These are phyloP conservation scores for Limonium bicolor DNA, from an alignment of 148 eudicot species.

Conservation along the genomic window DNA sequence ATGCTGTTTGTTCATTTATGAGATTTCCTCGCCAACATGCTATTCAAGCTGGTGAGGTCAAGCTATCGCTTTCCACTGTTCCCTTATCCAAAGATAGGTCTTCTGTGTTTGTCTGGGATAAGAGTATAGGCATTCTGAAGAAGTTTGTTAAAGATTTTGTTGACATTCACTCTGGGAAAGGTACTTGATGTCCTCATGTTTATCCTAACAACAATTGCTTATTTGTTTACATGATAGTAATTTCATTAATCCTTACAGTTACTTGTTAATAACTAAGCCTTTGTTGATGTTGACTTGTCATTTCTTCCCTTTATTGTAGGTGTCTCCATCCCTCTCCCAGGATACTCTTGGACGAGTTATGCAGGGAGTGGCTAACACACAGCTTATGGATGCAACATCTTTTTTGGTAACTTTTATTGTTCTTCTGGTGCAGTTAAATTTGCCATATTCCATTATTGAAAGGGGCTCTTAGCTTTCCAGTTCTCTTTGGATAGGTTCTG, in stretches of 20 bases:
- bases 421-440: too few relatives aligned
- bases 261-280: too few relatives aligned
- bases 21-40: slow-evolving; percentile 60
- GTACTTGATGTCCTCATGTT: slow-evolving; percentile 17
- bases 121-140: slow-evolving; percentile 45
- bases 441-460: too few relatives aligned
- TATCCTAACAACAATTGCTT: too few relatives aligned
- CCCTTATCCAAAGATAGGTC: slow-evolving; percentile 24
- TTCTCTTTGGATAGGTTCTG: slow-evolving; percentile 28
- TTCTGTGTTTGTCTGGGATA: slow-evolving; percentile 16
- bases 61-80: slow-evolving; percentile 12
- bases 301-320: slow-evolving; percentile 16
- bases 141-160: slow-evolving; percentile 22
- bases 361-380: slow-evolving; percentile 37
- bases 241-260: too few relatives aligned
- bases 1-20: slow-evolving; percentile 46
- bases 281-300: not conserved
- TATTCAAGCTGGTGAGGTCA: slow-evolving; percentile 26
- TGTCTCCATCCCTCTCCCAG: slow-evolving; percentile 37
- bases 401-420: slow-evolving; percentile 63
- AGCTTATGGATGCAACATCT: slow-evolving; percentile 34
- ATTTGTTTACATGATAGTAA: too few relatives aligned
- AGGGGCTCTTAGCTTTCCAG: too few relatives aligned
- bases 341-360: slow-evolving; percentile 43
- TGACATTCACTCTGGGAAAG: slow-evolving; percentile 21